Base-by-base conservation (phyloP, 495 filamentous ascomycete genomes). In the Pseudevernia furfuracea region DNA sequence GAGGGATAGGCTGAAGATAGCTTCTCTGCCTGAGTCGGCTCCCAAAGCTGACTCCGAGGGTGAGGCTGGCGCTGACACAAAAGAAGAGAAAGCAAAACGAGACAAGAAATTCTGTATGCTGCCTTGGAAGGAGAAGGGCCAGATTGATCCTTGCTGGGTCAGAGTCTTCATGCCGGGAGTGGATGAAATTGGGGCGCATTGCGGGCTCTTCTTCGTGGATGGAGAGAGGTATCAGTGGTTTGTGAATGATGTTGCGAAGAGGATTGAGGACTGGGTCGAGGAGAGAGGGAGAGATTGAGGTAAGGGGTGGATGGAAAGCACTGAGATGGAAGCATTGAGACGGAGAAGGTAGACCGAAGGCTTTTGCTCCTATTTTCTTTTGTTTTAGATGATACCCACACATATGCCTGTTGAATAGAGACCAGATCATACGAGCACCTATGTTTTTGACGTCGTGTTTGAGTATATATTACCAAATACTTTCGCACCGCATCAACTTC, bases 131-230 rank as follows among this genome's bases (percentile, higher is more conserved):
- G 74, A 78, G 38, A 80, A 81, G 62, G 76, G 65, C 17, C 60
- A 58, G 23, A 64, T 70, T 60, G 89, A 96, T 71, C 71, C 83
- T 38, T 81, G 83, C 56, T 96, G 92, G 92, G 74, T 88, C 5
- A 79, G 85, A 41, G 79, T 96, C 1, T 86, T 82, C 70, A 93
- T 96, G 88, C 81, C 85, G 38, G 85, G 85, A 43, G 86, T 93
- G 57, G 90, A 96, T 70, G 89, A 96, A 70, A 89, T 96, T 6
- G 85, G 81, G 11, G 92, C 92, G 5, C 92, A 96, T 72, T 91
- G 89, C 60, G 86, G 89, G 4, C 76, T 96, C 62, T 96, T 96
- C 72, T 84, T 90, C 48, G 76, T 83, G 0, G 82, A 67, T 28
- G 77, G 80, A 30, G 71, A 75, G 63, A 75, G 89, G 48, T 95